Evolutionary conservation across 306 rosid genomes (phyloP), one percentile per base, ranked within the genome.

Genomic region (Hylodesmum podocarpum): DNA sequence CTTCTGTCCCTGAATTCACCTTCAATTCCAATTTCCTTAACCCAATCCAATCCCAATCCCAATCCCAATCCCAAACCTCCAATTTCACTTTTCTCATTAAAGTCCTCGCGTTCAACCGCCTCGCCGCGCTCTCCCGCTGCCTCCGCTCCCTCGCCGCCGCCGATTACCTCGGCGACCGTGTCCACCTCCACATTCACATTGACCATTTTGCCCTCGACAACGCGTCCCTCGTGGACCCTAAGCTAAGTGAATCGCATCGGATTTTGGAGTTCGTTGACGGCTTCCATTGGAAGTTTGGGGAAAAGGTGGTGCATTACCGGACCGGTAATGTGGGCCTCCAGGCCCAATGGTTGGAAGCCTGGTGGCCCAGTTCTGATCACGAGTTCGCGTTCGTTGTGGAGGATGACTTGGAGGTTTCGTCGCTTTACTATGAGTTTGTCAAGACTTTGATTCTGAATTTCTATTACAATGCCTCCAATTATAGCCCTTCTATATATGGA

Each of bases 271-370:
- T 80, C 27, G 96, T 78, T 3, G 93, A 91, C 71, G 84, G 70
- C 24, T 89, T 94, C 80, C 84, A 68, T 27, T 94, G 98, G 98
- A 84, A 51, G 10, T 94, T 90, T 31, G 96, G 97, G 1, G 90
- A 89, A n/a, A 94, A 91, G 81, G 70, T 89, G 0, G 86, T 94
- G 75, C 97, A 86, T 69, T 92, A 86, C 74, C 84, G 98, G 61
- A 94, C 98, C 12, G 72, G 70, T 37, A 94, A 94, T 40, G 95
- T 72, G 44, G 98, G 97, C 6, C 68, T 94, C 73, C 98, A 94
- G 80, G 94, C 97, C n/a, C 98, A 94, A 85, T 94, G 98, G 97
- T 76, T 94, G 89, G 98, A 94, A 80, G 91, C 96, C 3, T 94
- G 98, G 98, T 94, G 98, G 98, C 98, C 97, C 4, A 66, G 84